These are phyloP conservation scores for Candida caryicola DNA, from an alignment of 805 yeast species.

Conservation along the genomic window DNA sequence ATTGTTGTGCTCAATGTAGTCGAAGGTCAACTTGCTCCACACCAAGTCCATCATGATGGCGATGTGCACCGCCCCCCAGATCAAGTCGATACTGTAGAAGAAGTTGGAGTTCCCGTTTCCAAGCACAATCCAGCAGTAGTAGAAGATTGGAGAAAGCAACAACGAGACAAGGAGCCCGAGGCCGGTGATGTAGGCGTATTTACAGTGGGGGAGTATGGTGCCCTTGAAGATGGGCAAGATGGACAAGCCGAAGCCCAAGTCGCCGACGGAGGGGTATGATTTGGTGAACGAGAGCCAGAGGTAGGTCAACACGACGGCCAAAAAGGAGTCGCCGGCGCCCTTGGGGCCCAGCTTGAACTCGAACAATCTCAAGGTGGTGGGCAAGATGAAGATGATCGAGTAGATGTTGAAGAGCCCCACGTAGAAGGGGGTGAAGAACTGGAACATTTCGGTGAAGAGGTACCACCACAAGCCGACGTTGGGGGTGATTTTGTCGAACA, in stretches of 20 bases:
- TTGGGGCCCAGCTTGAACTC: constrained; percentile 14
- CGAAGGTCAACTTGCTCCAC: constrained; percentile 75
- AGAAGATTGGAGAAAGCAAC: constrained; percentile 80
- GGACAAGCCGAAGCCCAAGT: constrained; percentile 49
- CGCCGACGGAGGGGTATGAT: constrained; percentile 84
- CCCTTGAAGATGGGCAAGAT: constrained; percentile 43
- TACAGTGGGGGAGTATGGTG: constrained; percentile 45
- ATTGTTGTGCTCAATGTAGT: constrained; percentile 45
- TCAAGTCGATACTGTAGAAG: constrained; percentile 89
- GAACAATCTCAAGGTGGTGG: constrained; percentile 67
- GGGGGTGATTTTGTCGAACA: constrained; percentile 73
- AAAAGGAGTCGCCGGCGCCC: constrained; percentile 49
- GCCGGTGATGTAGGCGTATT: constrained; percentile 44
- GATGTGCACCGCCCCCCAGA: constrained; percentile 68
- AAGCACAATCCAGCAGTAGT: constrained; percentile 88
- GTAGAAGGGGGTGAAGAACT: constrained; percentile 80
- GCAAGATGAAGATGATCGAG: constrained; percentile 62
- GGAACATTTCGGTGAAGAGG: constrained; percentile 92
- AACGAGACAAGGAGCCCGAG: constrained; percentile 51
- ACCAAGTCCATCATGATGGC: constrained; percentile 69
- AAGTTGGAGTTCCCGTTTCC: constrained; percentile 97
- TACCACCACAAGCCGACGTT: constrained; percentile 99
- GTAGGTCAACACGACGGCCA: constrained; percentile 45
- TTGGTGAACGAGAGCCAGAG: constrained; percentile 60
- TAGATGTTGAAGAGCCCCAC: constrained; percentile 79